Evolutionary conservation across 2,329 filamentous ascomycete species (phyloP), one percentile per base, ranked within the genome.

Genomic region (Parastagonospora avenae): DNA sequence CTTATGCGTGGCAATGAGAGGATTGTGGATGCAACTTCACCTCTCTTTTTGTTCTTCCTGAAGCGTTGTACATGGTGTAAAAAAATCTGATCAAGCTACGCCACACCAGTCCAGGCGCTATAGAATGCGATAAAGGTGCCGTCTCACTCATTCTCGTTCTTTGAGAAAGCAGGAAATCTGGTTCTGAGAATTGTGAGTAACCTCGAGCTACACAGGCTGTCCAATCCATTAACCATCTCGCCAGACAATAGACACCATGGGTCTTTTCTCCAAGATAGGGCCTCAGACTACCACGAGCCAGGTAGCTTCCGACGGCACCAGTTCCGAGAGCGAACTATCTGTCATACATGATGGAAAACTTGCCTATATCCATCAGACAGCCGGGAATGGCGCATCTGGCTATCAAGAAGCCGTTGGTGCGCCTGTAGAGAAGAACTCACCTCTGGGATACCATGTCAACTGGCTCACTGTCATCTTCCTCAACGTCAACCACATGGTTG

Each of bases 401-500:
- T 64, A 60, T 24, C 66, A 70, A 40, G 67, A 70, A 56, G 63
- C 44, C 2, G 66, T 61, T 31, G 67, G 67, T 3, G 67, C 66
- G 9, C 67, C 67, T 2, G 61, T 70, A 4, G 67, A 70, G 41
- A 57, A 61, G n/a, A 46, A 66, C 27, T 65, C 62, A 40, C 67
- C 67, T 11, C 42, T 70, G 42, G 66, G 66, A 9, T 70, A 69
- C 43, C 65, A 69, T 42, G 66, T 70, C 27, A 63, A 64, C 11
- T 68, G 59, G 57, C 55, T 56, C 31, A 63, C 65, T 8, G 64
- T 70, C 15, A 39, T 70, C 4, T 69, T 68, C 24, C 50, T 69
- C 41, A 70, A 70, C 37, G 57, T 69, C n/a, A 60, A 57, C 12
- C 63, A 70, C 44, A 70, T 70, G 67, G 54, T 70, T 1, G 67